phyloP scores from a whole-genome alignment of 495 filamentous ascomycete genomes.

The Penicillium subrubescens region DNA sequence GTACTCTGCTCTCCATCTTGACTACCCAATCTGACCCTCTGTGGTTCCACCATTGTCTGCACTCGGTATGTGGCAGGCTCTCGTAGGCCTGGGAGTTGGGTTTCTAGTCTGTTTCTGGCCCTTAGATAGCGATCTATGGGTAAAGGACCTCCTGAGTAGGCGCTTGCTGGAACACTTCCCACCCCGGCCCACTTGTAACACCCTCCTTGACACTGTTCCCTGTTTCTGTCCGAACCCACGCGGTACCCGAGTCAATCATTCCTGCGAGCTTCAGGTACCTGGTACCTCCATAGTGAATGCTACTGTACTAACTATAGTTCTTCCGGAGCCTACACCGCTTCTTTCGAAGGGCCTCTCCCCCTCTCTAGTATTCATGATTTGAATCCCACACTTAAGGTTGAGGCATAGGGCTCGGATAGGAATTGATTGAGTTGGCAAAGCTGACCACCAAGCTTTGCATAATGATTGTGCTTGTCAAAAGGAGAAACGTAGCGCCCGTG shows the following conservation, averaged over 20 bases:
- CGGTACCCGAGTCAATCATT: not conserved
- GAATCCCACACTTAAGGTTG: not conserved
- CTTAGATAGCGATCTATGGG: not conserved
- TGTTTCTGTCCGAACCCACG: not conserved
- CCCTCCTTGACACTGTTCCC: not conserved
- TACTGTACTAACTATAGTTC: not conserved
- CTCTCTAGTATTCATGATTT: not conserved
- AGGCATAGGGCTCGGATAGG: not conserved
- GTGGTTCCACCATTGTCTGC: slow-evolving; percentile 4
- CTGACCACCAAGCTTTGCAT: not conserved
- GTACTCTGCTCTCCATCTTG: not conserved
- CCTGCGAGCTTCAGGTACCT: slow-evolving; percentile 2
- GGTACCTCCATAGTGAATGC: not conserved
- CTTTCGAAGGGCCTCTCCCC: slow-evolving; percentile 7
- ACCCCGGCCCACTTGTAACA: slow-evolving; percentile 9
- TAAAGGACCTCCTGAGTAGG: not conserved
- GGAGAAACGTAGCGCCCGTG: not conserved
- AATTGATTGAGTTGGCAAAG: not conserved
- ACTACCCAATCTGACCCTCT: not conserved
- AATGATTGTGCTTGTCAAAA: not conserved
- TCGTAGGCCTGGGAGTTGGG: slow-evolving; percentile 10
- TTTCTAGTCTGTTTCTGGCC: not conserved
- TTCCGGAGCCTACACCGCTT: slow-evolving; percentile 21
- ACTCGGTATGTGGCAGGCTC: slow-evolving; percentile 9
- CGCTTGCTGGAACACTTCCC: slow-evolving; percentile 16